Base-by-base conservation (phyloP, 331 rosid genomes). In the Quercus tomentella region DNA sequence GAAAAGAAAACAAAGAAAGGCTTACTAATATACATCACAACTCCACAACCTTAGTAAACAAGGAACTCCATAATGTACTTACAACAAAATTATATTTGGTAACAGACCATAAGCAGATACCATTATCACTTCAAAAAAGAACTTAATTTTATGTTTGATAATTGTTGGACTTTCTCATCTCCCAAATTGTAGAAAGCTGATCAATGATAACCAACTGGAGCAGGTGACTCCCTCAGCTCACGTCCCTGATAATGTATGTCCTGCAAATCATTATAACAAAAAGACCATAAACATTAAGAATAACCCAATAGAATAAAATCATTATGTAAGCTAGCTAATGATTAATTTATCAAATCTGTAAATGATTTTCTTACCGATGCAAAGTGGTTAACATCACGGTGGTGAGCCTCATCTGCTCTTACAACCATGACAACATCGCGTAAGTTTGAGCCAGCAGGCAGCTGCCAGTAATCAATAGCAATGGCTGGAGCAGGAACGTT, bases 401-500 rank as follows among this genome's bases (percentile, higher is more conserved):
- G 97, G 68, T 93, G 97, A 11, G 97, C 97, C 70, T 93, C 97
- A 69, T 93, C 97, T 45, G 96, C 97, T 70, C 97, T 83, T 1
- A 93, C 82, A 45, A 93, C 97, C 80, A 78, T 23, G 56, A 91
- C 91, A 16, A 91, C 97, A 77, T 93, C 97, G 68, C 89, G 79
- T 41, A 93, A 33, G 16, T 89, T 91, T 1, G 97, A 78, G 23
- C 84, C 62, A 2, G 78, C 74, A 0, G 98, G 93, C 4, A 91
- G 82, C 84, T 86, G 93, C 97, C 97, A 89, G 72, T 93, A 91
- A 70, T 93, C 97, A 1, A 91, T 85, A 62, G 97, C 94, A 11
- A 90, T 94, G 68, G 98, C 96, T 0, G 98, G 97, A 21, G 98
- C 97, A 0, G 96, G 93, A 3, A 88, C 92, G 33, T 94, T 94